A percentile compares a stretch with the other conserved stretches of the same genome.
These are phyloP conservation scores for Platanthera zijinensis DNA, from an alignment of 106 monocot species.

Conservation along the genomic window DNA sequence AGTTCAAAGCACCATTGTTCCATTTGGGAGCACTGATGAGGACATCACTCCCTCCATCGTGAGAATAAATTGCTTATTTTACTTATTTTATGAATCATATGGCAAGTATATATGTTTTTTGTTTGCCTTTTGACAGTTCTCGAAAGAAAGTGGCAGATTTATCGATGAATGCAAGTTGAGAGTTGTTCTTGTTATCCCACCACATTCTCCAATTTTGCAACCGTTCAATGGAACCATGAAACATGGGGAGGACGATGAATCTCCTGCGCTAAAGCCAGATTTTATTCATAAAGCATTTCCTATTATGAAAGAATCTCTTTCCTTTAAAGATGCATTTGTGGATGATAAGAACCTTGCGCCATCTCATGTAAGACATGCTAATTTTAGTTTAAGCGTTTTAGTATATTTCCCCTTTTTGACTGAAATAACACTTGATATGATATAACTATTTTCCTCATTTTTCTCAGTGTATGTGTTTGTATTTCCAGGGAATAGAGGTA, in stretches of 20 bases:
- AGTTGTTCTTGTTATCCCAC: conserved; percentile 71
- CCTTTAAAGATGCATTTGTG: not conserved
- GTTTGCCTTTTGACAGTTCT: conserved; percentile 46
- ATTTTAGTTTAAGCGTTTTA: not conserved
- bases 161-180: conserved; percentile 77
- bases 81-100: not conserved
- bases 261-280: conserved; percentile 10
- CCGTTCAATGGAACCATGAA: conserved; percentile 43
- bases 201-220: conserved; percentile 45
- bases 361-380: conserved; percentile 40
- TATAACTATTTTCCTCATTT: too few relatives aligned
- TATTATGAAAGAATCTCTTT: conserved; percentile 16
- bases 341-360: conserved; percentile 19
- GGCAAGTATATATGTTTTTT: conserved; percentile 3
- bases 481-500: not conserved
- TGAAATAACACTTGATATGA: not conserved
- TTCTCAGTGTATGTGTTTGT: not conserved
- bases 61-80: conserved; percentile 19
- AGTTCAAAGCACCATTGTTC: conserved; percentile 73
- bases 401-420: not conserved
- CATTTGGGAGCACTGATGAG: conserved; percentile 69
- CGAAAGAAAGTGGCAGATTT: conserved; percentile 58
- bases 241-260: conserved; percentile 27
- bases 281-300: conserved; percentile 18
- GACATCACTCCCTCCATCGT: conserved; percentile 56